These are phyloP conservation scores for Clavulina sp. DNA, from an alignment of 768 basidiomycete species.

Conservation along the genomic window DNA sequence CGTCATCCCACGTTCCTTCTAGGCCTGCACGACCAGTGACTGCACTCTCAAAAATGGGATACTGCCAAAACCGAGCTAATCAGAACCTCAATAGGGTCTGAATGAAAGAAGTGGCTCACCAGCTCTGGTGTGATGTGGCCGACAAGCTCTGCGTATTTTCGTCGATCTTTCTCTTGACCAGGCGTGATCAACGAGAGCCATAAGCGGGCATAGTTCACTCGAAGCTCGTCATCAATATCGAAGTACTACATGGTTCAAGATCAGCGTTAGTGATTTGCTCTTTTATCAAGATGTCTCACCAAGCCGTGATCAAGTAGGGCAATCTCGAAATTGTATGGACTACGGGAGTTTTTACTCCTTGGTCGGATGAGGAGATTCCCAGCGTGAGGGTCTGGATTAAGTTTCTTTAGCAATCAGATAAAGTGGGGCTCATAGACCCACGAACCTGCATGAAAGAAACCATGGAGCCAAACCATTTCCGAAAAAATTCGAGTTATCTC, in stretches of 20 bases:
- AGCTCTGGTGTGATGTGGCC: constrained; percentile 81
- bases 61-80: constrained; percentile 28
- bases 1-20: constrained; percentile 35
- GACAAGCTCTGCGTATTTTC: constrained; percentile 77
- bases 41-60: constrained; percentile 87
- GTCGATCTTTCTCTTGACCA: constrained; percentile 50
- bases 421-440: constrained; percentile 1
- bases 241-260: constrained; percentile 42
- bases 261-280: not conserved
- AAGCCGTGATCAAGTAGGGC: constrained; percentile 76
- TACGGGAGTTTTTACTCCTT: constrained; percentile 38
- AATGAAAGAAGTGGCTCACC: constrained; percentile 26
- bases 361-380: constrained; percentile 88
- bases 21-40: constrained; percentile 74
- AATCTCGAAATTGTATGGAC: constrained; percentile 91
- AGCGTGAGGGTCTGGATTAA: constrained; percentile 15
- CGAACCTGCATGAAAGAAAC: constrained; percentile 58
- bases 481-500: constrained; percentile 84
- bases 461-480: constrained; percentile 90
- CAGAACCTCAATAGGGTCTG: not conserved
- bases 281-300: not conserved
- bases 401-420: not conserved
- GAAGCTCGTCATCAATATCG: constrained; percentile 62
- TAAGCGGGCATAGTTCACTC: constrained; percentile 48
- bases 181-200: constrained; percentile 79